phyloP scores from a whole-genome alignment of 2,329 filamentous ascomycete species.

The Alternaria alternata region DNA sequence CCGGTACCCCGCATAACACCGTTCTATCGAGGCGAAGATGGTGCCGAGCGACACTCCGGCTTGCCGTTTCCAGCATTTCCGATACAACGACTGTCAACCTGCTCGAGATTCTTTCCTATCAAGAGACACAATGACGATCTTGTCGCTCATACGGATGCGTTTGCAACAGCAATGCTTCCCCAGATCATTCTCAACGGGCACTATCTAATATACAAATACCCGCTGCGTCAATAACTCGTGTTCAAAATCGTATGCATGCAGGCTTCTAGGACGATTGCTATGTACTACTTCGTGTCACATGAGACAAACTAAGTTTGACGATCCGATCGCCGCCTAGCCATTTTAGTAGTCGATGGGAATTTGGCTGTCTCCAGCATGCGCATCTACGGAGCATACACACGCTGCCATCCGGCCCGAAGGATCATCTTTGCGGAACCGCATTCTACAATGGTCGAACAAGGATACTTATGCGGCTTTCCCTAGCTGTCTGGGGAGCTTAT shows the following conservation, averaged over 20 bases:
- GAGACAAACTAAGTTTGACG: background rate
- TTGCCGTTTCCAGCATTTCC: constrained; percentile 9
- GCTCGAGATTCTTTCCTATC: background rate
- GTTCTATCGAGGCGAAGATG: background rate
- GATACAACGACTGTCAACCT: background rate
- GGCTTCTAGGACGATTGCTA: background rate
- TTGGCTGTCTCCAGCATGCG: background rate
- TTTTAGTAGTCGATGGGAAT: background rate
- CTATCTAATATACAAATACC: background rate
- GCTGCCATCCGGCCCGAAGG: constrained; percentile 8
- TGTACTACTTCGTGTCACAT: background rate
- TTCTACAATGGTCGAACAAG: background rate
- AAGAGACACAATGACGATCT: background rate
- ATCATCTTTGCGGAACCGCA: constrained; percentile 8
- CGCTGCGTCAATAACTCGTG: background rate
- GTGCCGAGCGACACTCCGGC: constrained; percentile 4
- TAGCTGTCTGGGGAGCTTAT: background rate
- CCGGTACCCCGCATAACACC: constrained; percentile 29
- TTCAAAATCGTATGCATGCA: background rate
- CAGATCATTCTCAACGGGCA: background rate
- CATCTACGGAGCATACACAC: background rate
- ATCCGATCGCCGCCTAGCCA: constrained; percentile 3
- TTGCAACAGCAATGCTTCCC: background rate
- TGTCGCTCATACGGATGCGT: background rate
- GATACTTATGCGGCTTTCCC: background rate